phyloP scores from a whole-genome alignment of 1,284 basidiomycete species.

The Stereum hirsutum region DNA sequence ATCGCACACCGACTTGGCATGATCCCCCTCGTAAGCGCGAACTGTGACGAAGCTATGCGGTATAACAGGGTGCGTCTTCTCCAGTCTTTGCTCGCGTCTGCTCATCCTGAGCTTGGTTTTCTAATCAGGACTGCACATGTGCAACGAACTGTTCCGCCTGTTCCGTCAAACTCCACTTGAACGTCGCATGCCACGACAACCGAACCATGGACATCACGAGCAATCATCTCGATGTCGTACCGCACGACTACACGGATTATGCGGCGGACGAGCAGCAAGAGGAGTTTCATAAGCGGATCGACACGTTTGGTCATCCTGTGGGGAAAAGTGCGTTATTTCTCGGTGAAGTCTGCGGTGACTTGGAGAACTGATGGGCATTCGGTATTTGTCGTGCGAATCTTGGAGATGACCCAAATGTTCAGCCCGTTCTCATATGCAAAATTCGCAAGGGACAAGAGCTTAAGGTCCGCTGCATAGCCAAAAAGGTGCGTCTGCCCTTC shows the following conservation, averaged over 20 bases:
- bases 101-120: conserved; percentile 7
- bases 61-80: conserved; percentile 58
- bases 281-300: conserved; percentile 63
- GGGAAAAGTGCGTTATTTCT: conserved; percentile 57
- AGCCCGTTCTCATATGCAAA: conserved; percentile 84
- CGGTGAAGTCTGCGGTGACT: too few species aligned
- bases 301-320: conserved; percentile 79
- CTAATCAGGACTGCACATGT: conserved; percentile 78
- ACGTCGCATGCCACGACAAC: conserved; percentile 61
- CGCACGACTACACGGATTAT: conserved; percentile 9
- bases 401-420: conserved; percentile 47
- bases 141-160: conserved; percentile 72
- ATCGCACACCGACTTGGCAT: conserved; percentile 94
- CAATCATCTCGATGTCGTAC: conserved; percentile 58
- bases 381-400: neutral
- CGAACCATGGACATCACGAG: conserved; percentile 79
- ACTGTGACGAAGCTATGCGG: conserved; percentile 79
- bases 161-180: conserved; percentile 68
- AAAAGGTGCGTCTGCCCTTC: conserved; percentile 58
- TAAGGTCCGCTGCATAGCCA: conserved; percentile 81
- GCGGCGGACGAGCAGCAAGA: conserved; percentile 41
- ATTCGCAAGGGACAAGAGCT: conserved; percentile 93
- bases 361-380: neutral
- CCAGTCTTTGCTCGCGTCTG: neutral
- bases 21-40: conserved; percentile 82